A percentile compares a stretch with the other conserved stretches of the same genome.
Conservation (phyloP, 306 rosid species). For the Citrullus mucosospermus region DNA sequence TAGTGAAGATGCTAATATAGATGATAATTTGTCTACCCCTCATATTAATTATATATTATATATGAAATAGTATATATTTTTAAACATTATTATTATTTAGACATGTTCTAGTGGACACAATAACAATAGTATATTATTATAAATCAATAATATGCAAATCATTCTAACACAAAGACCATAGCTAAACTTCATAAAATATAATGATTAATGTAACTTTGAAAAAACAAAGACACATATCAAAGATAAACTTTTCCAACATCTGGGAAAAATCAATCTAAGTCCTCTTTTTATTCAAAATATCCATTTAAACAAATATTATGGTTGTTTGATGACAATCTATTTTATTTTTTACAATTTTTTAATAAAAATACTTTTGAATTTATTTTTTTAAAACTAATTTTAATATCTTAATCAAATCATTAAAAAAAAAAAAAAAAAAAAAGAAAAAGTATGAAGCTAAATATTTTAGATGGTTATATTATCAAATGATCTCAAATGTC, state of each 20-base stretch:
- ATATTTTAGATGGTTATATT: too few relatives aligned
- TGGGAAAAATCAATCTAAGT: neutral
- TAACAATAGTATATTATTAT: neutral
- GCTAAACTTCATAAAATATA: neutral
- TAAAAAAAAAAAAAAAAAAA: too few relatives aligned
- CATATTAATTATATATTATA: too few relatives aligned
- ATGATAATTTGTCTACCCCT: too few relatives aligned
- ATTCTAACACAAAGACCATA: neutral
- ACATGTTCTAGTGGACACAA: neutral
- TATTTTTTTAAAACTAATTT: too few relatives aligned
- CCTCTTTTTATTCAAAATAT: neutral
- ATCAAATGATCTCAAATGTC: too few relatives aligned
- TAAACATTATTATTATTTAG: too few relatives aligned
- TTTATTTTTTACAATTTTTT: too few relatives aligned
- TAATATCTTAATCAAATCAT: neutral
- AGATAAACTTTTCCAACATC: neutral
- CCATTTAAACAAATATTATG: neutral
- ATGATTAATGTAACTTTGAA: neutral
- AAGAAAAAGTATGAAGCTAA: too few relatives aligned
- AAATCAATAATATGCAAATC: neutral
- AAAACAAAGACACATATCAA: neutral
- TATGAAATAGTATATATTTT: too few relatives aligned
- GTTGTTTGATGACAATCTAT: neutral
- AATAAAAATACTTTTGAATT: too few relatives aligned
- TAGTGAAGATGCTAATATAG: too few relatives aligned